Evolutionary conservation across 75 land plant genomes (phyloP).

Genomic region (Chamaecyparis obtusa): DNA sequence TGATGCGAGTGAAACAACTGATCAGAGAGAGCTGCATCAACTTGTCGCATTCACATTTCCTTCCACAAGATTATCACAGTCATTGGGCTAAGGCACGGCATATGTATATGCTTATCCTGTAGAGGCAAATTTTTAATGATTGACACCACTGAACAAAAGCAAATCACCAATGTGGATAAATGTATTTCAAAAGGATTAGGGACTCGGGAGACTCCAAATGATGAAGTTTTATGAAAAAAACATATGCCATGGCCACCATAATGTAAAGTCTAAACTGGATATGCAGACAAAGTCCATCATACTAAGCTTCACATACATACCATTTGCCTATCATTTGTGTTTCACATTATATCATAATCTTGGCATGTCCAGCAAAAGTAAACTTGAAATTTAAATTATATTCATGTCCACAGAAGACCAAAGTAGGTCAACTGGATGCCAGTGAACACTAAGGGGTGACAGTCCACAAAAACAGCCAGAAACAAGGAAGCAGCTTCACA

Average conservation of each 20-base stretch:
- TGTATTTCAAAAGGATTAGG: not conserved
- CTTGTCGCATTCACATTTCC: not conserved
- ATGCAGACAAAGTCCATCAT: not conserved
- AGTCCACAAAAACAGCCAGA: not conserved
- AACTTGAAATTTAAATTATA: not conserved
- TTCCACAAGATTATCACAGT: not conserved
- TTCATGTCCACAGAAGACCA: not conserved
- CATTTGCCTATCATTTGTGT: not conserved
- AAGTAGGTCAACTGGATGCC: not conserved
- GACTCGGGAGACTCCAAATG: not conserved
- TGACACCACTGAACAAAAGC: not conserved
- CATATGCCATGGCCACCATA: not conserved
- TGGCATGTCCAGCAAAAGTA: not conserved
- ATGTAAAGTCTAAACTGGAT: not conserved
- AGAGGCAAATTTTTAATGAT: not conserved
- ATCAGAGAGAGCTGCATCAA: not conserved
- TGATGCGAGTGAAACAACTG: not conserved
- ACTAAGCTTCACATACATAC: not conserved
- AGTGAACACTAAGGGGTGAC: not conserved
- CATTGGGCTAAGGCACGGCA: not conserved
- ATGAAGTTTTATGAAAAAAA: not conserved
- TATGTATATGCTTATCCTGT: not conserved
- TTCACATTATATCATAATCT: not conserved
- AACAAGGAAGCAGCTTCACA: not conserved
- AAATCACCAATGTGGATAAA: not conserved